Base-by-base conservation (phyloP, 331 rosid species). In the Prunus yedoensis region DNA sequence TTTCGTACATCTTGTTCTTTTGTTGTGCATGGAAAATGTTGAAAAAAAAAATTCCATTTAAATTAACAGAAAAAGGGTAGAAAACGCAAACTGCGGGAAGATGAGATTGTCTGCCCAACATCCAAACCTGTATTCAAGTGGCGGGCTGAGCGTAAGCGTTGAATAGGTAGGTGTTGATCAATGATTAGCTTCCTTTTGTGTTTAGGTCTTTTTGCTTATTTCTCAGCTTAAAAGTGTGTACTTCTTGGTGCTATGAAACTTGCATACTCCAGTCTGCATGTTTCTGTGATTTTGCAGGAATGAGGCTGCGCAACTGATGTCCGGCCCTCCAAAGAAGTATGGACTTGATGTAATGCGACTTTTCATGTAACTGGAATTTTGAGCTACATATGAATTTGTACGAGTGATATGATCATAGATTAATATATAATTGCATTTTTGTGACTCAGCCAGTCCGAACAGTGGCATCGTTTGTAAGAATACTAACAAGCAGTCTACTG, bases 101-200 rank as follows among this genome's bases (percentile, higher is more conserved):
- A 89, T 35, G 96, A 94, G 89, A 78, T 94, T 54, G 78, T 83
- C 28, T 17, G 51, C 72, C 94, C 92, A 45, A 89, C 90, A 45
- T 28, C 79, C 50, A 81, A 80, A 74, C 88, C 94, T 0, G 90
- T 86, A 41, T 88, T 77, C 89, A 89, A 87, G 74, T 91, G 97
- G 97, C 79, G 88, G 73, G 59, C 87, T 43, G 98, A 91, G 82
- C 88, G 92, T 51, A 93, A 89, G 77, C 88, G 85, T 11, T 89
- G 81, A 92, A n/a, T 60, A 70, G 59, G 69, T 46, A 12, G 43
- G 68, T 28, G 15, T 25, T 60, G 66, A 43, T 73, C 12, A 2
- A 45, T 10, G 45, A 1, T 27, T 60, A 27, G 47, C 12, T 41
- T 38, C 18, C 0, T 35, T 30, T 16, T 18, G 9, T 21, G 57